phyloP scores from a whole-genome alignment of 2,329 filamentous ascomycete genomes.

The Xylaria sp. region DNA sequence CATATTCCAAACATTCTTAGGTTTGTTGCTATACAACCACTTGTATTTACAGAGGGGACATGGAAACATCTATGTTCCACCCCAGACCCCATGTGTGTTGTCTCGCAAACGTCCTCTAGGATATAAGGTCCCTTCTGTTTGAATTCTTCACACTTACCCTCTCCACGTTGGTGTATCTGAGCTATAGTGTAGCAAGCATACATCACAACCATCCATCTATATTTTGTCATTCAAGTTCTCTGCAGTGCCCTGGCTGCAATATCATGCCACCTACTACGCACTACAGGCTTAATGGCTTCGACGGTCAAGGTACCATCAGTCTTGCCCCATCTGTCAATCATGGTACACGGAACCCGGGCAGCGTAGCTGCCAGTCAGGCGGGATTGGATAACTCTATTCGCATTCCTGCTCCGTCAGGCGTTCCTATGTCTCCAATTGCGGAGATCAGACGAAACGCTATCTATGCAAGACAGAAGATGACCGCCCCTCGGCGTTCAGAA shows the following conservation, averaged over 20 bases:
- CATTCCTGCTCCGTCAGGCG: not conserved
- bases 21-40: not conserved
- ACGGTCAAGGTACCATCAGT: not conserved
- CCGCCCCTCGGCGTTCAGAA: not conserved
- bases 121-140: not conserved
- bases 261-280: not conserved
- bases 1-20: not conserved
- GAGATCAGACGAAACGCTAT: slow-evolving; percentile 10
- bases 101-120: too few relatives aligned
- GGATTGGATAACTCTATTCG: not conserved
- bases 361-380: not conserved
- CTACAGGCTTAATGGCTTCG: not conserved
- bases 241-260: not conserved
- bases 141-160: not conserved
- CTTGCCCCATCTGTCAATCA: not conserved
- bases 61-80: too few relatives aligned
- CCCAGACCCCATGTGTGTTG: not conserved
- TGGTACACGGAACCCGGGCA: not conserved
- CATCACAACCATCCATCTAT: not conserved
- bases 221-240: not conserved
- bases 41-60: not conserved
- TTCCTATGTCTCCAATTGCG: slow-evolving; percentile 8
- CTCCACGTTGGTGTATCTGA: not conserved
- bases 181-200: not conserved
- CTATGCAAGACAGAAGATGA: not conserved